A percentile compares a stretch with the other conserved stretches of the same genome.
Conservation (phyloP, 2,329 filamentous ascomycete species). For the Zalaria obscura region DNA sequence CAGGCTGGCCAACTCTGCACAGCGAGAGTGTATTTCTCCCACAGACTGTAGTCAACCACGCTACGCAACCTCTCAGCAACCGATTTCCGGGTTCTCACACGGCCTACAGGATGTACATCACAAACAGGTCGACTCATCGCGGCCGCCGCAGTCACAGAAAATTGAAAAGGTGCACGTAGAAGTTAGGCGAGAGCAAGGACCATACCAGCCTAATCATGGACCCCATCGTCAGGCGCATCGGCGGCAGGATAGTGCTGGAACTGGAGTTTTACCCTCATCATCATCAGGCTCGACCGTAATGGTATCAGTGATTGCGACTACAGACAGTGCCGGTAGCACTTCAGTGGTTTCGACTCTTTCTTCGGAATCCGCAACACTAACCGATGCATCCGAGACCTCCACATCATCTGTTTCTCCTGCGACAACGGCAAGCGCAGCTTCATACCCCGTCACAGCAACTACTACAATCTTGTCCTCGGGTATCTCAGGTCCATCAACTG, state of each 20-base stretch:
- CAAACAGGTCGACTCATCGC: background rate
- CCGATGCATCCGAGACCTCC: background rate
- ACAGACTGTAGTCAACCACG: slow-evolving; percentile 2
- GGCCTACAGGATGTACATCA: slow-evolving; percentile 2
- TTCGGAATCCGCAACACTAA: background rate
- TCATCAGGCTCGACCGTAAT: background rate
- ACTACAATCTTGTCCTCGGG: background rate
- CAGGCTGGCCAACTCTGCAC: slow-evolving; percentile 14
- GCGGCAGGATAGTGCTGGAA: slow-evolving; percentile 1
- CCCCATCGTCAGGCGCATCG: slow-evolving; percentile 3
- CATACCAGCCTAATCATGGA: background rate
- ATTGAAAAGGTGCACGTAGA: slow-evolving; percentile 4
- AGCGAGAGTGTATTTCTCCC: slow-evolving; percentile 1
- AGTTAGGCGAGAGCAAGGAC: slow-evolving; percentile 2
- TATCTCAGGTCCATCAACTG: background rate
- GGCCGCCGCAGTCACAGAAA: background rate
- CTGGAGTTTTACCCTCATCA: slow-evolving; percentile 1
- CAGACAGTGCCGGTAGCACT: background rate
- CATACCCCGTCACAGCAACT: background rate
- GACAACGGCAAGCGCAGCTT: background rate
- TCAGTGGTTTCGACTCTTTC: background rate
- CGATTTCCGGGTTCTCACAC: background rate
- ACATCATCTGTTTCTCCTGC: background rate
- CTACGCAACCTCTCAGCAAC: too few relatives aligned
- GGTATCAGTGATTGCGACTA: background rate